These are phyloP conservation scores for Prunella vulgaris DNA, from an alignment of 257 asterid species.

Conservation along the genomic window DNA sequence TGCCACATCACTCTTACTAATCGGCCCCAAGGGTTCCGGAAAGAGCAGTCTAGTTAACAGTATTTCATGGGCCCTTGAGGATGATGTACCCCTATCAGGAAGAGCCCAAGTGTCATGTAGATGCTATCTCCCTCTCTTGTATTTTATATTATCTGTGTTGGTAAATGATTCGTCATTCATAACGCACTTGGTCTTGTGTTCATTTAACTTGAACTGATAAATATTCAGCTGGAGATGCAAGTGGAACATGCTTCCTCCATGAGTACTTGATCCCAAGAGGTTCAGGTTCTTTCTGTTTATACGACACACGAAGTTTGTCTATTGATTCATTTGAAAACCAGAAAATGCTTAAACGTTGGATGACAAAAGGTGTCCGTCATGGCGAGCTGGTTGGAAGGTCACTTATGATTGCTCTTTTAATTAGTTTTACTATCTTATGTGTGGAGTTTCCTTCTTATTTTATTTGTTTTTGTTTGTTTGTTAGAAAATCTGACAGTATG, in stretches of 20 bases:
- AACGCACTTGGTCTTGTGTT: conserved; percentile 2
- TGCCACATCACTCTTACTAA: conserved; percentile 48
- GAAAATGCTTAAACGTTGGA: conserved; percentile 48
- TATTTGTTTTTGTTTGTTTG: conserved; percentile 16
- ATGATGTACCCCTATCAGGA: conserved; percentile 36
- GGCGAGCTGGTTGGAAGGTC: conserved; percentile 69
- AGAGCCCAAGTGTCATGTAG: conserved; percentile 81
- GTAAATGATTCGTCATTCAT: background rate
- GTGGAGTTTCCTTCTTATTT: background rate
- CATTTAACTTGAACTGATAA: conserved; percentile 31
- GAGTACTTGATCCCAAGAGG: conserved; percentile 65
- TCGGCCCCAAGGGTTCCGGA: conserved; percentile 81
- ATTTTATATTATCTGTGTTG: background rate
- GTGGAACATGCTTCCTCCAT: conserved; percentile 63
- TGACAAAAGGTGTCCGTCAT: conserved; percentile 60
- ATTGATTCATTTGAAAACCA: conserved; percentile 39
- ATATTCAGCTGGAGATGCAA: conserved; percentile 50
- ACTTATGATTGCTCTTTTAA: background rate
- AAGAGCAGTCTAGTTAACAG: conserved; percentile 87
- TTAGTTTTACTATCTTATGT: background rate
- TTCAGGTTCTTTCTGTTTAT: conserved; percentile 54
- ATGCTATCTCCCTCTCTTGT: background rate
- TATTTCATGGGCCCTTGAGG: conserved; percentile 51
- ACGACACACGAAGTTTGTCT: conserved; percentile 68
- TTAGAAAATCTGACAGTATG: conserved; percentile 56